Evolutionary conservation across 306 rosid species (phyloP).

Genomic region (Oemleria cerasiformis): DNA sequence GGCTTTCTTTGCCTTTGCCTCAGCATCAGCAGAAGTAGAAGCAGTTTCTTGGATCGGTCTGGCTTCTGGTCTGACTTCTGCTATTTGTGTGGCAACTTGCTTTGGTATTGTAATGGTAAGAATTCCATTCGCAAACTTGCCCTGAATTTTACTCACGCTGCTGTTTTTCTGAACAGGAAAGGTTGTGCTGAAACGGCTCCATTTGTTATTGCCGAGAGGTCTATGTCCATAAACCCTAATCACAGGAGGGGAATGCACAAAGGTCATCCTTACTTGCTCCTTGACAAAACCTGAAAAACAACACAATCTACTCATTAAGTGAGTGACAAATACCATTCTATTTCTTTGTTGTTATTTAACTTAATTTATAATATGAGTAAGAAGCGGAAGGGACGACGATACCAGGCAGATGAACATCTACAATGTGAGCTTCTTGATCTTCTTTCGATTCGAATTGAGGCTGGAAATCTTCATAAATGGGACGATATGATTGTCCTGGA

Average conservation of each 20-base stretch:
- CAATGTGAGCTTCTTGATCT: slow-evolving; percentile 29
- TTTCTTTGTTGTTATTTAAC: too few species aligned
- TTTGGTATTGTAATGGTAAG: slow-evolving; percentile 54
- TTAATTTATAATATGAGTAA: neutral
- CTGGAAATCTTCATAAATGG: slow-evolving; percentile 33
- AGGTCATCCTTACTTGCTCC: slow-evolving; percentile 35
- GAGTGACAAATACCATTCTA: neutral
- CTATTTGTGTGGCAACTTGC: neutral
- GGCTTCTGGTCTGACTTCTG: slow-evolving; percentile 21
- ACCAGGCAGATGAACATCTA: slow-evolving; percentile 47
- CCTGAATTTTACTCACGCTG: slow-evolving; percentile 28
- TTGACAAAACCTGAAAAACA: slow-evolving; percentile 40
- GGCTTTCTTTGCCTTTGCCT: neutral
- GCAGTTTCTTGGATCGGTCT: neutral
- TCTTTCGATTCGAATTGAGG: slow-evolving; percentile 41
- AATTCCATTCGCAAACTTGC: slow-evolving; percentile 28
- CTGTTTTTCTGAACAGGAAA: slow-evolving; percentile 37
- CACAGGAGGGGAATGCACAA: neutral
- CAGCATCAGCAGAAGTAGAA: neutral
- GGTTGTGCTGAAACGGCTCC: slow-evolving; percentile 39
- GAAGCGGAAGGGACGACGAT: slow-evolving; percentile 14
- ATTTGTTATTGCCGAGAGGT: slow-evolving; percentile 29
- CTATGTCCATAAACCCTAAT: slow-evolving; percentile 50
- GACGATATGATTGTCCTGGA: slow-evolving; percentile 26
- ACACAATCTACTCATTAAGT: neutral